Evolutionary conservation across 192 early-diverging fungal species (phyloP).

Genomic region (Coemansia sp.): DNA sequence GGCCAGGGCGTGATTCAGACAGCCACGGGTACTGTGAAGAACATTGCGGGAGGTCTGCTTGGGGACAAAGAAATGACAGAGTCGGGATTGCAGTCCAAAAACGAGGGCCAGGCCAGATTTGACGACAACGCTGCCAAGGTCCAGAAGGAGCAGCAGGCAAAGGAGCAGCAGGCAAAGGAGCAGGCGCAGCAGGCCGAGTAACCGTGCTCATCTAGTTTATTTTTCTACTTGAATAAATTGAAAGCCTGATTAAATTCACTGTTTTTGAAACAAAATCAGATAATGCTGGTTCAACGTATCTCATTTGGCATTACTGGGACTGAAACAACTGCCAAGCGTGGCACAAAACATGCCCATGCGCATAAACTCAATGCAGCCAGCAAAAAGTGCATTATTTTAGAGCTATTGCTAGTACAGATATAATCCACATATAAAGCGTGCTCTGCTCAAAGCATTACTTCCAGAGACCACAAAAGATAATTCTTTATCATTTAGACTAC

Average conservation of each 20-base stretch:
- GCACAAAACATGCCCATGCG: background rate
- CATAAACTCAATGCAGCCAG: background rate
- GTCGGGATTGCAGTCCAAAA: background rate
- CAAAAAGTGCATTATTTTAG: background rate
- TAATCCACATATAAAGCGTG: too few relatives aligned
- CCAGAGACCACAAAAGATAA: background rate
- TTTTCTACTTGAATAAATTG: background rate
- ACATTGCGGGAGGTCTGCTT: background rate
- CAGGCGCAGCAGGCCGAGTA: background rate
- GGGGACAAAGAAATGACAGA: background rate
- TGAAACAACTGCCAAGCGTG: background rate
- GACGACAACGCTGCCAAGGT: background rate
- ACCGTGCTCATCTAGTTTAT: background rate
- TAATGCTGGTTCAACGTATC: too few relatives aligned
- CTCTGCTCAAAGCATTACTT: background rate
- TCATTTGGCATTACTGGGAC: too few relatives aligned
- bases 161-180: background rate
- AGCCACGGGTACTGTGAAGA: background rate
- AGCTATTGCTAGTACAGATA: background rate
- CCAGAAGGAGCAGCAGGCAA: background rate
- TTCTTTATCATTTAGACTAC: too few relatives aligned
- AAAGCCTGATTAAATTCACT: too few relatives aligned
- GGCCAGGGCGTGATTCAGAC: background rate
- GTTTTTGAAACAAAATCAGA: too few relatives aligned
- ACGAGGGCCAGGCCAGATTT: conserved; percentile 1